These are phyloP conservation scores for Mycocentrospora acerina DNA, from an alignment of 2,329 filamentous ascomycete species.

Conservation along the genomic window DNA sequence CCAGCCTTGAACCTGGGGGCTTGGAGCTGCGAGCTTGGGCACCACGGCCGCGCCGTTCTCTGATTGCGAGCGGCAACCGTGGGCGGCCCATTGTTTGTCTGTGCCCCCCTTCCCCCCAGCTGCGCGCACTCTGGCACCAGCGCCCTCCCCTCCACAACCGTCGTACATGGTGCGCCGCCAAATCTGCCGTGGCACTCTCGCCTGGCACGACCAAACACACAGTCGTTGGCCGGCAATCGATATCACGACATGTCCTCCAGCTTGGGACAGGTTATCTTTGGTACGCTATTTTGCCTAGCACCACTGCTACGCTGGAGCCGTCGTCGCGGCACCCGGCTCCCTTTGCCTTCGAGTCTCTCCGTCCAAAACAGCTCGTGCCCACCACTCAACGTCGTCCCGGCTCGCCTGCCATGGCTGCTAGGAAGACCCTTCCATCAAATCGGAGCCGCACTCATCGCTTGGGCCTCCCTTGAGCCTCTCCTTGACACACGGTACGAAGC, in stretches of 20 bases:
- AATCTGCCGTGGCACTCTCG: constrained; percentile 18
- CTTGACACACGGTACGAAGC: constrained; percentile 24
- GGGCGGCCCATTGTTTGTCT: too few species aligned
- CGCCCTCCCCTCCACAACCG: constrained; percentile 23
- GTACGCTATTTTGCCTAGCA: constrained; percentile 16
- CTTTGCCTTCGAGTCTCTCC: constrained; percentile 13
- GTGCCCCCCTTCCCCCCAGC: too few species aligned
- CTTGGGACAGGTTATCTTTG: constrained; percentile 15
- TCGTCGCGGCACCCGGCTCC: constrained; percentile 30
- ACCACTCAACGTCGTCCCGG: constrained; percentile 35
- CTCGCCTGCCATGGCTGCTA: constrained; percentile 22
- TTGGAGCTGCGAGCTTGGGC: too few species aligned
- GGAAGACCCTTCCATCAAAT: constrained; percentile 32
- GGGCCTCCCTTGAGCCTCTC: constrained; percentile 28
- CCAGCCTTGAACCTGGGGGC: constrained; percentile 9
- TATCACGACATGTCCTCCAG: constrained; percentile 12
- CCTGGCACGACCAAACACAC: constrained; percentile 16
- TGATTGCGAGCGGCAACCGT: constrained; percentile 17
- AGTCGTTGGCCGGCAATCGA: constrained; percentile 10
- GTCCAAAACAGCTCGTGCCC: constrained; percentile 28
- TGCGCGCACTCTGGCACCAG: constrained; percentile 19
- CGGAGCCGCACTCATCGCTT: constrained; percentile 41
- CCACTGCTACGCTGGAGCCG: constrained; percentile 20
- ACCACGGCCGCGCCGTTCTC: constrained; percentile 21
- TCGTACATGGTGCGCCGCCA: constrained; percentile 18